These are phyloP conservation scores for Daldinia childiae DNA, from an alignment of 495 filamentous ascomycete species.

Conservation along the genomic window DNA sequence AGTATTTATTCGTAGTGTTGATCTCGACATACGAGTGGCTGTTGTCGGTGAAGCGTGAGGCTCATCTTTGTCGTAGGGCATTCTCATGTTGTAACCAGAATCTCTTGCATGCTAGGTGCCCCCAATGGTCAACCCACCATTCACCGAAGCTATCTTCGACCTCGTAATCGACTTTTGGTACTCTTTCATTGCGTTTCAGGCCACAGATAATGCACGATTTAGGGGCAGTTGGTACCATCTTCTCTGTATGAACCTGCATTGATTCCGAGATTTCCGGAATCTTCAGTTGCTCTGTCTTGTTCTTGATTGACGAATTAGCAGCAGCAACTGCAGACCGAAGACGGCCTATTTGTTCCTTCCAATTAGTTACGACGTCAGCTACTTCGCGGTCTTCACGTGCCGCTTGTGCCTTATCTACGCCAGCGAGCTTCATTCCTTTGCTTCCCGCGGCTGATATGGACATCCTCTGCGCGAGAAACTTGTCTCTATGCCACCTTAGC, in stretches of 20 bases:
- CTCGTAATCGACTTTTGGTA: constrained; percentile 75
- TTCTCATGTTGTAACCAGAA: constrained; percentile 85
- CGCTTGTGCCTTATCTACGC: constrained; percentile 79
- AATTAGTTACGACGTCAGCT: constrained; percentile 75
- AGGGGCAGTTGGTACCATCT: constrained; percentile 73
- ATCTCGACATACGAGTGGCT: constrained; percentile 9
- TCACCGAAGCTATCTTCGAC: constrained; percentile 92
- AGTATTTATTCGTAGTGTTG: neutral
- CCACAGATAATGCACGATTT: constrained; percentile 90
- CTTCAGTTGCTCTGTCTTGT: constrained; percentile 47
- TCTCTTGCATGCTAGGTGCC: constrained; percentile 77
- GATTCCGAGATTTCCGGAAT: constrained; percentile 76
- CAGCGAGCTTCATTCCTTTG: constrained; percentile 91
- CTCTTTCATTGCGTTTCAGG: constrained; percentile 83
- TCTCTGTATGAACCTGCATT: constrained; percentile 66
- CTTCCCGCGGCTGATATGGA: constrained; percentile 75
- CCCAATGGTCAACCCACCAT: constrained; percentile 95
- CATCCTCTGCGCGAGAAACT: constrained; percentile 85
- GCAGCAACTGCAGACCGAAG: constrained; percentile 67
- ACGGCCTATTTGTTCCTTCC: constrained; percentile 73
- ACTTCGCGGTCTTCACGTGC: constrained; percentile 89
- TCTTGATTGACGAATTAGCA: constrained; percentile 53
- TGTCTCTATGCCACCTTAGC: constrained; percentile 89
- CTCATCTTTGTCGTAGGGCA: constrained; percentile 70
- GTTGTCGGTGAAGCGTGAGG: neutral